Percentiles rank a stretch among this genome's conserved stretches.
Evolutionary conservation across 495 filamentous ascomycete species (phyloP).

Genomic region (Entonaema liquescens): DNA sequence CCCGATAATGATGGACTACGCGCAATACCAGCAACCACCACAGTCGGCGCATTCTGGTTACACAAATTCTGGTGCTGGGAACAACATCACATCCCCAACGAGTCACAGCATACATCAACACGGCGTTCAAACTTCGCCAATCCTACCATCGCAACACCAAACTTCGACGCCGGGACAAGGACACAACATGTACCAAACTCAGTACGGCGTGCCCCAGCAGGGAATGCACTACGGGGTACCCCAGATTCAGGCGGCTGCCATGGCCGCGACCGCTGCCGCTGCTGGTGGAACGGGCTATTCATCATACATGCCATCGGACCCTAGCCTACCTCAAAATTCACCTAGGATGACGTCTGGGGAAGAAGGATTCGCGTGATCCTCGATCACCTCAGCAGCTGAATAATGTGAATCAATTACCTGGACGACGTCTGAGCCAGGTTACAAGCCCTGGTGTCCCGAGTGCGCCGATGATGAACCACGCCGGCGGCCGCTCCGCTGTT

Average conservation of each 20-base stretch:
- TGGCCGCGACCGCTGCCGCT: conserved; percentile 75
- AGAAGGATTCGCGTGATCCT: conserved; percentile 67
- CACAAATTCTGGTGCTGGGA: conserved; percentile 62
- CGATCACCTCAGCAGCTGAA: conserved; percentile 70
- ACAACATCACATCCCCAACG: conserved; percentile 68
- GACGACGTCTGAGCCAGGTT: conserved; percentile 69
- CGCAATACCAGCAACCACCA: conserved; percentile 70
- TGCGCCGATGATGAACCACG: conserved; percentile 66
- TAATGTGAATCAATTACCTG: conserved; percentile 54
- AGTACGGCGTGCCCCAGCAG: conserved; percentile 65
- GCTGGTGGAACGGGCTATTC: conserved; percentile 66
- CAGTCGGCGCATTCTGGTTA: conserved; percentile 65
- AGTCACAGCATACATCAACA: conserved; percentile 64
- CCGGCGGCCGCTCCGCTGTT: conserved; percentile 51
- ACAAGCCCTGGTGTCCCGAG: conserved; percentile 68
- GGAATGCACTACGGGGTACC: conserved; percentile 70
- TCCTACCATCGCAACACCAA: conserved; percentile 67
- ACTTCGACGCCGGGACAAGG: conserved; percentile 60
- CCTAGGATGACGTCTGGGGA: conserved; percentile 64
- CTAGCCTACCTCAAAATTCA: conserved; percentile 64
- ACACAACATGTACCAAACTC: conserved; percentile 67
- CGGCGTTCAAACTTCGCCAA: conserved; percentile 67
- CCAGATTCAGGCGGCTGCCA: conserved; percentile 69
- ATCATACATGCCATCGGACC: conserved; percentile 63
- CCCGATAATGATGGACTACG: conserved; percentile 74